Base-by-base conservation (phyloP, 139 green algal genomes). In the Coelastrella sp. region DNA sequence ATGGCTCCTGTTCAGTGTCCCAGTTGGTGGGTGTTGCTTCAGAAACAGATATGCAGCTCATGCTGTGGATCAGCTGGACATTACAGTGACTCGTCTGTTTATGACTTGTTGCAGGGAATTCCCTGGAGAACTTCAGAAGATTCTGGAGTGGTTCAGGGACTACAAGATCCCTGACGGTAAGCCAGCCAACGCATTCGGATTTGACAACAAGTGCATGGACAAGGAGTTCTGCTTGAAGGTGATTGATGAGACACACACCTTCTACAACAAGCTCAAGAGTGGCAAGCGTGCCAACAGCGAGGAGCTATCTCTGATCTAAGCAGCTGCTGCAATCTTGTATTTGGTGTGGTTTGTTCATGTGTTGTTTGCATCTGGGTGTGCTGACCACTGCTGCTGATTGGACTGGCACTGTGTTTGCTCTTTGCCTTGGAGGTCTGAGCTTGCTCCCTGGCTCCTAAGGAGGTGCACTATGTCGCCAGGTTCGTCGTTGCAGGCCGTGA, bases 111-210 rank as follows among this genome's bases (percentile, higher is more conserved):
- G 70, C 94, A 98, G 97, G 87, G 95, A 98, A 84, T 97, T 99
- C 91, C 98, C 98, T 7, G 98, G 98, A 61, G 96, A 98, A 94
- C 94, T 99, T 74, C 89, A 98, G 86, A 98, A 98, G 92, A 97
- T 99, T 49, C 87, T 96, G 61, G 95, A 96, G 79, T 99, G 98
- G 98, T 99, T 99, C 97, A 94, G 97, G 19, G 98, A 99, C 93
- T 99, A 99, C 96, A 99, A 99, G 95, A 99, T 97, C 20, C 98
- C 98, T 68, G 98, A 99, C 90, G 98, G 98, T 93, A 99, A 99
- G 96, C 96, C 96, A 35, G 92, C 92, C 27, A 99, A 99, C 94
- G 94, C 94, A 85, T 99, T 98, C 93, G 98, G 98, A 88, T 98
- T 96, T 87, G 91, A 99, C 91, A 93, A 97, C 96, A 97, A 98